phyloP scores from a whole-genome alignment of 495 filamentous ascomycete genomes.

The Articulospora tetracladia region DNA sequence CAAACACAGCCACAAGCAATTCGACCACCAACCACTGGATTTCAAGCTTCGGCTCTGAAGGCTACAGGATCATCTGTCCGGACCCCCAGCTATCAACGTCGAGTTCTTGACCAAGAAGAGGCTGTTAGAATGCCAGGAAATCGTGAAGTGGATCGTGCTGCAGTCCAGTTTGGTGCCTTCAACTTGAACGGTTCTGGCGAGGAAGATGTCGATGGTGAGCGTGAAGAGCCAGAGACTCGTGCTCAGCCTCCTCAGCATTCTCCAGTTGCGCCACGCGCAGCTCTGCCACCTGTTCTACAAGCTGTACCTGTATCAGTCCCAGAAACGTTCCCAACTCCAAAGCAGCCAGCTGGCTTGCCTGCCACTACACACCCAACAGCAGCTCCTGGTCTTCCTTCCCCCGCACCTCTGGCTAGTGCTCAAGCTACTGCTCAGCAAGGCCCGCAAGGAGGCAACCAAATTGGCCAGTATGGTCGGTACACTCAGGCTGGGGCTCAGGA shows the following conservation, averaged over 20 bases:
- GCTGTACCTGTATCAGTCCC: constrained; percentile 52
- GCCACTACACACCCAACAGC: constrained; percentile 53
- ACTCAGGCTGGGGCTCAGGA: constrained; percentile 50
- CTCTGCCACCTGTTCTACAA: constrained; percentile 73
- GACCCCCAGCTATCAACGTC: constrained; percentile 72
- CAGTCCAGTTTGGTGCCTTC: constrained; percentile 98
- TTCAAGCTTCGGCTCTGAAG: constrained; percentile 71
- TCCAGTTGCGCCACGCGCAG: constrained; percentile 84
- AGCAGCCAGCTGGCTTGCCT: constrained; percentile 66
- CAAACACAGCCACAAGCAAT: constrained; percentile 53
- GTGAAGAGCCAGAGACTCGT: constrained; percentile 92
- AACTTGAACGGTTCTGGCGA: constrained; percentile 74
- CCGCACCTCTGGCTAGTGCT: constrained; percentile 19
- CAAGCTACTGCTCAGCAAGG: constrained; percentile 27
- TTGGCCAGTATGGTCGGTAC: constrained; percentile 69
- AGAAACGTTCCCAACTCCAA: constrained; percentile 60
- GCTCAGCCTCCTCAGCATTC: constrained; percentile 93
- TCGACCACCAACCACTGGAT: constrained; percentile 59
- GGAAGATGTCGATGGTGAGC: constrained; percentile 86
- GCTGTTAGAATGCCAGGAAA: constrained; percentile 99
- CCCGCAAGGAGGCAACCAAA: constrained; percentile 38
- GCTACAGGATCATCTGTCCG: constrained; percentile 59
- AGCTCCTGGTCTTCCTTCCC: constrained; percentile 27
- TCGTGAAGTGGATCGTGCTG: constrained; percentile 85
- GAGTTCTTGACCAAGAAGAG: constrained; percentile 90